Evolutionary conservation across 768 basidiomycete species (phyloP).

Genomic region (Boletales sp.): DNA sequence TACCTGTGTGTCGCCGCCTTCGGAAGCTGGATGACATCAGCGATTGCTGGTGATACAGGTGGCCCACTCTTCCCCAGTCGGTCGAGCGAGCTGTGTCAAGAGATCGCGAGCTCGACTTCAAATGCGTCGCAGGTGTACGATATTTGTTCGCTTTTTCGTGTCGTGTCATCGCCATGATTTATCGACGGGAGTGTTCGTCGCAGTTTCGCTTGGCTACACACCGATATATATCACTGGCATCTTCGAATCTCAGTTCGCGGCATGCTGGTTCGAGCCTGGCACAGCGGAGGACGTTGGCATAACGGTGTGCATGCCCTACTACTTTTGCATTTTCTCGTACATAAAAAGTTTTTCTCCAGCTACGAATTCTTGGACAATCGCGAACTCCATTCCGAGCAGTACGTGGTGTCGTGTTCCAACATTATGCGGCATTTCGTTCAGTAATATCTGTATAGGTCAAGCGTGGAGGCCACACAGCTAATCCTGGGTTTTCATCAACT

Average conservation of each 20-base stretch:
- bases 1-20: not conserved
- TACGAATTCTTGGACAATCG: slow-evolving; percentile 37
- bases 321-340: not conserved
- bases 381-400: slow-evolving; percentile 30
- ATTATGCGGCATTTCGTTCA: too few relatives aligned
- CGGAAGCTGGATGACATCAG: not conserved
- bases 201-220: slow-evolving; percentile 30
- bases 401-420: slow-evolving; percentile 1
- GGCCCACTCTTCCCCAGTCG: not conserved
- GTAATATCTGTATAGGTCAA: slow-evolving; percentile 41
- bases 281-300: slow-evolving; percentile 46
- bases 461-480: slow-evolving; percentile 55
- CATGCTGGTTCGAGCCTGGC: slow-evolving; percentile 59
- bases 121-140: slow-evolving; percentile 45
- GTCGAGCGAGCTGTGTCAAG: slow-evolving; percentile 24
- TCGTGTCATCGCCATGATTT: not conserved
- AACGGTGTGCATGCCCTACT: slow-evolving; percentile 34
- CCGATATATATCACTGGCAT: slow-evolving; percentile 49
- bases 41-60: not conserved
- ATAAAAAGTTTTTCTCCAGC: not conserved
- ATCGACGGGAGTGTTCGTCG: not conserved
- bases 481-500: slow-evolving; percentile 57
- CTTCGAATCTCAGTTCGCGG: slow-evolving; percentile 43
- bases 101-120: slow-evolving; percentile 33
- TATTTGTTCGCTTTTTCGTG: slow-evolving; percentile 27